Evolutionary conservation across 202 grass and related monocot species (phyloP).

Genomic region (Hordeum pubiflorum): DNA sequence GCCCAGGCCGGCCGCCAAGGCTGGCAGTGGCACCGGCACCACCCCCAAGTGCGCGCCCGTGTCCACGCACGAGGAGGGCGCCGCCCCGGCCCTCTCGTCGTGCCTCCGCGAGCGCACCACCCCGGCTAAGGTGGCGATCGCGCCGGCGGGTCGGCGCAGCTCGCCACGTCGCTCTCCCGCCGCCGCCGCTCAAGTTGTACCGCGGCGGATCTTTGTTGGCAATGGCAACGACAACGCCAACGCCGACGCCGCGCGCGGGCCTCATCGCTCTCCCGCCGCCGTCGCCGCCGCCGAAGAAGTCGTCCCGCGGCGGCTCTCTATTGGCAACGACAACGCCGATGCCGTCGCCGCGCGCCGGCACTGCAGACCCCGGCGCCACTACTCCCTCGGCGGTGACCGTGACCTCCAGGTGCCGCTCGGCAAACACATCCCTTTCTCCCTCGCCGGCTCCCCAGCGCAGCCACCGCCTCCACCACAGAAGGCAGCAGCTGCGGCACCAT

Average conservation of each 20-base stretch:
- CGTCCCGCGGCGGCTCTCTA: slow-evolving; percentile 39
- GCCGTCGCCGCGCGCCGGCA: background rate
- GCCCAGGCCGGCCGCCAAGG: background rate
- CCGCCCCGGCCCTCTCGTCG: background rate
- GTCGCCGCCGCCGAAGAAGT: background rate
- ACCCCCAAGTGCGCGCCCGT: too few species aligned
- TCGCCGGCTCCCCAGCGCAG: background rate
- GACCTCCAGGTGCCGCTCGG: slow-evolving; percentile 37
- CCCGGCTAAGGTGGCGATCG: background rate
- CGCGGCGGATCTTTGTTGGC: slow-evolving; percentile 45
- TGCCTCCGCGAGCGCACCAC: background rate
- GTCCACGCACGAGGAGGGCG: background rate
- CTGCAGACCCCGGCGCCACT: slow-evolving; percentile 21
- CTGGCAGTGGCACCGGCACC: too few species aligned
- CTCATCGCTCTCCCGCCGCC: background rate
- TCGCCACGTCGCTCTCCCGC: background rate
- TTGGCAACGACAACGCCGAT: slow-evolving; percentile 35
- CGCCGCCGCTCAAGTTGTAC: background rate
- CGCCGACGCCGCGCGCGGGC: background rate
- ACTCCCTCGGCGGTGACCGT: slow-evolving; percentile 50
- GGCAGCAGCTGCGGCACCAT: background rate
- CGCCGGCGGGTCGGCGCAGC: background rate
- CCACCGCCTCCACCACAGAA: background rate
- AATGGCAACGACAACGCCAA: slow-evolving; percentile 39
- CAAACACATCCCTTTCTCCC: slow-evolving; percentile 58